Percentiles rank a stretch among this genome's conserved stretches.
phyloP scores from a whole-genome alignment of 805 yeast species.

The Cyberlindnera xylosilytica region DNA sequence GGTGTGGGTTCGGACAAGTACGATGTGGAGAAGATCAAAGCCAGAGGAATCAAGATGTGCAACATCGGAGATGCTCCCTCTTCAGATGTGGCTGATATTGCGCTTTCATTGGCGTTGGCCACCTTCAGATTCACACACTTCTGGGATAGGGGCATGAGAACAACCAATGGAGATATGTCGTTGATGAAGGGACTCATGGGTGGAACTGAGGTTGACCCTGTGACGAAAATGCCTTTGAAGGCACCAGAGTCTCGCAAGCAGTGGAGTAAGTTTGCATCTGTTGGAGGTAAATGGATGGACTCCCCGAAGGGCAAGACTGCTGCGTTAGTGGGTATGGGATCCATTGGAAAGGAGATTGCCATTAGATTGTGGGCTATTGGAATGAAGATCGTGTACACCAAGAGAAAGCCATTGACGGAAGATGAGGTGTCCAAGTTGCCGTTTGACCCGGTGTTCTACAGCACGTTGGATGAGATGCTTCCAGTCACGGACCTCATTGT shows the following conservation, averaged over 20 bases:
- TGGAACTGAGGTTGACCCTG: constrained; percentile 29
- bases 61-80: constrained; percentile 60
- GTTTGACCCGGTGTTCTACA: constrained; percentile 42
- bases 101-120: constrained; percentile 51
- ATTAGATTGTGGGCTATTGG: constrained; percentile 54
- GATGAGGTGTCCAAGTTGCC: constrained; percentile 38
- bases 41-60: constrained; percentile 51
- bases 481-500: constrained; percentile 52
- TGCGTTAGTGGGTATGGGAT: constrained; percentile 71
- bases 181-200: constrained; percentile 41
- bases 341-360: constrained; percentile 67
- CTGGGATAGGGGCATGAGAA: constrained; percentile 41
- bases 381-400: constrained; percentile 61
- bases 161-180: constrained; percentile 40
- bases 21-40: constrained; percentile 41
- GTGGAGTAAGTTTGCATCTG: constrained; percentile 39
- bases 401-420: constrained; percentile 43
- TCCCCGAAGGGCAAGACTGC: constrained; percentile 58
- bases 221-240: constrained; percentile 28
- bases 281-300: constrained; percentile 45
- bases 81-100: constrained; percentile 69
- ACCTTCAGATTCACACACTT: constrained; percentile 55
- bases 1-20: constrained; percentile 61
- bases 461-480: constrained; percentile 43
- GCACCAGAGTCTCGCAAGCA: constrained; percentile 31